Conservation (phyloP, 1,139 yeast species). For the Saccharomyces hybrid region DNA sequence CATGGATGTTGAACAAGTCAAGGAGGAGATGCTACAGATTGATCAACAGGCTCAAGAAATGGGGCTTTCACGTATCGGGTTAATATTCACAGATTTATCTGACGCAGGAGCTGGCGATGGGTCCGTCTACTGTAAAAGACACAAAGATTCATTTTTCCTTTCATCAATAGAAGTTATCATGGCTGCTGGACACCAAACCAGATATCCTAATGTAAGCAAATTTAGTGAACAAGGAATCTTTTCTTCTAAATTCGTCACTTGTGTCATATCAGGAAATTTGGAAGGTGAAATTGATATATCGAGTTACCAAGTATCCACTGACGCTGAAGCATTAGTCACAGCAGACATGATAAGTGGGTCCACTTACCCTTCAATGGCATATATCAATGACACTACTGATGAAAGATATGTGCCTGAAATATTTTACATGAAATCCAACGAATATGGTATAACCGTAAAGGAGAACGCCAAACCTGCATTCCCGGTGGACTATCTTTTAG, state of each 20-base stretch:
- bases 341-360: constrained; percentile 85
- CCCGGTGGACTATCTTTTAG: constrained; percentile 87
- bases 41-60: constrained; percentile 51
- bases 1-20: constrained; percentile 38
- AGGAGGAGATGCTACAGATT: constrained; percentile 55
- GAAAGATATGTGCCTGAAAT: constrained; percentile 90
- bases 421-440: constrained; percentile 75
- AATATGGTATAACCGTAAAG: constrained; percentile 80
- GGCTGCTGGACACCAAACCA: constrained; percentile 71
- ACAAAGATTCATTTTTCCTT: constrained; percentile 81
- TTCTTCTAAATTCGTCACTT: constrained; percentile 87
- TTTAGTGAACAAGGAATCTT: constrained; percentile 61
- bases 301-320: constrained; percentile 80
- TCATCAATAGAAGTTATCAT: constrained; percentile 79
- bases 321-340: constrained; percentile 79
- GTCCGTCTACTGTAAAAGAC: constrained; percentile 84
- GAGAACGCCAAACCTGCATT: constrained; percentile 91
- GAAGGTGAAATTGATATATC: constrained; percentile 85
- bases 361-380: constrained; percentile 83
- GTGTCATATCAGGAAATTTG: constrained; percentile 81
- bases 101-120: constrained; percentile 87
- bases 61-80: constrained; percentile 70
- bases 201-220: constrained; percentile 57
- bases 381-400: constrained; percentile 62
- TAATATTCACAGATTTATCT: constrained; percentile 80